A percentile compares a stretch with the other conserved stretches of the same genome.
These are phyloP conservation scores for Cystofilobasidium bisporidii DNA, from an alignment of 768 basidiomycete genomes.

Conservation along the genomic window DNA sequence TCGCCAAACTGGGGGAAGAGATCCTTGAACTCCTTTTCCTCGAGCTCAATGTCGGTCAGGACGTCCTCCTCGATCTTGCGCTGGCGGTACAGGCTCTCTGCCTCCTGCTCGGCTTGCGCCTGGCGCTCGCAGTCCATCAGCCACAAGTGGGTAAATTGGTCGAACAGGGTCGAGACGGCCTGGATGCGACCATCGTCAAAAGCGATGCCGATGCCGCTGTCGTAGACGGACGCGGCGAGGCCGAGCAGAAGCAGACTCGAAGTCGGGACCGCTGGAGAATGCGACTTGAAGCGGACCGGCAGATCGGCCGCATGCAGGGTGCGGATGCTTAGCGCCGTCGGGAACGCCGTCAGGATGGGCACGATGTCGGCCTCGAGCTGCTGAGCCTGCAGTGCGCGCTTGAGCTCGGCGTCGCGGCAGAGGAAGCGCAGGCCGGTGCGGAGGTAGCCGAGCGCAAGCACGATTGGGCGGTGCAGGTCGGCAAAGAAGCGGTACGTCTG, in stretches of 20 bases:
- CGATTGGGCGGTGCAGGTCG: constrained; percentile 62
- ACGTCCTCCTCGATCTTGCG: constrained; percentile 50
- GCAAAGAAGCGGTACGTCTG: constrained; percentile 56
- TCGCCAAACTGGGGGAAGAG: constrained; percentile 81
- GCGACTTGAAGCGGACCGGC: constrained; percentile 21
- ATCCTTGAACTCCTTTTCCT: constrained; percentile 70
- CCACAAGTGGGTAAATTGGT: constrained; percentile 72
- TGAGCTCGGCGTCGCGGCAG: constrained; percentile 29
- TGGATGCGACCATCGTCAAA: constrained; percentile 35
- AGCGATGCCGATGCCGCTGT: constrained; percentile 45
- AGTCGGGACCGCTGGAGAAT: constrained; percentile 20
- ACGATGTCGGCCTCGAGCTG: constrained; percentile 32
- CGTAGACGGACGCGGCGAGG: constrained; percentile 35
- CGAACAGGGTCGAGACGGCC: constrained; percentile 50
- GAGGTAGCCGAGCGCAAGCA: constrained; percentile 55
- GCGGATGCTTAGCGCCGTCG: constrained; percentile 25
- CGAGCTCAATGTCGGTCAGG: constrained; percentile 60
- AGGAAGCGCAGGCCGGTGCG: constrained; percentile 63
- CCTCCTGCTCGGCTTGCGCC: constrained; percentile 53
- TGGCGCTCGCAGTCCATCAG: constrained; percentile 64
- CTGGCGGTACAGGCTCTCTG: constrained; percentile 66
- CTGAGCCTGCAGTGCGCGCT: neutral
- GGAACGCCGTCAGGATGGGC: constrained; percentile 31
- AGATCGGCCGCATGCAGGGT: constrained; percentile 24
- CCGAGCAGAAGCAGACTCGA: constrained; percentile 29